Evolutionary conservation across 306 rosid species (phyloP), one percentile per base, ranked within the genome.

Genomic region (Elaeagnus macrophylla): DNA sequence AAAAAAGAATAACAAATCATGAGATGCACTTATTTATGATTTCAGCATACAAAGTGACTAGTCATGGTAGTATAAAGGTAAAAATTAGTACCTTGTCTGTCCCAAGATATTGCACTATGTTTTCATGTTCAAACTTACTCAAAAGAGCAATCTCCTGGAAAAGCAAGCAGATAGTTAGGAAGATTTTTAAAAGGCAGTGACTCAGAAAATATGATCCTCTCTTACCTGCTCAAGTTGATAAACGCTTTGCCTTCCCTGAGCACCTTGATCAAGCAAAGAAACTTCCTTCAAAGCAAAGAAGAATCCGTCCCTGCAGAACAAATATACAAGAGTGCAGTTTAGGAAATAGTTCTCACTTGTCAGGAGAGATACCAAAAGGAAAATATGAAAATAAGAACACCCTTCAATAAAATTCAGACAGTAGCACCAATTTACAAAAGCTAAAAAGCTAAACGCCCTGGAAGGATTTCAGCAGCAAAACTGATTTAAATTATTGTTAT

Each of bases 231-330:
- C 82, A 70, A 91, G 81, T 65, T 84, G 86, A 72, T 10, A 48
- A 67, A 91, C 75, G 67, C 97, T 86, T 78, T 86, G 97, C 73
- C 54, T 78, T 59, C 96, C 97, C 60, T 74, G 89, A 68, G 39
- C 75, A 51, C 87, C 95, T 60, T 82, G 83, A 78, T 86, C 93
- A 68, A 91, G 96, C 72, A 91, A 78, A 51, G 97, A 91, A 72
- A 91, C 97, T 80, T 91, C 97, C 80, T 91, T 91, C 13, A 91
- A 72, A 57, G 97, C 97, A 60, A 86, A 80, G 71, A 91, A 91
- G 68, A 49, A 45, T 51, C 97, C 97, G 39, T 76, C 76, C 7
- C 96, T 91, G 72, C 66, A 62, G 45, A 62, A 57, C 11, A 37
- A 41, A 9, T 32, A 53, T 52, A 54, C 49, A 75, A 61, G 43